phyloP scores from a whole-genome alignment of 441 rosid genomes.

The Hura crepitans region DNA sequence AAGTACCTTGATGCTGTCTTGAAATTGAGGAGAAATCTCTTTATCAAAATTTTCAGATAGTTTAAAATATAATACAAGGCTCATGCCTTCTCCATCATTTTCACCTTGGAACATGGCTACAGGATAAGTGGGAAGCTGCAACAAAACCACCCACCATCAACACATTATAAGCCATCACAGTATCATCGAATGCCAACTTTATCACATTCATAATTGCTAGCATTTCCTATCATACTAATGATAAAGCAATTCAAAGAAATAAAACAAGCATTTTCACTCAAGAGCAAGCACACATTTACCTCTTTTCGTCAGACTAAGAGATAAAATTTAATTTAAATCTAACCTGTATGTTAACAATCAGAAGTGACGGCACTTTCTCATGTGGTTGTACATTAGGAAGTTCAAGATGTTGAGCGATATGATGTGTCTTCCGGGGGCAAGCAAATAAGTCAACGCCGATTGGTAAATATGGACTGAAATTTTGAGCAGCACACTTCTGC shows the following conservation, averaged over 20 bases:
- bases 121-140: slow-evolving; percentile 76
- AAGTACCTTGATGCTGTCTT: slow-evolving; percentile 71
- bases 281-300: too few relatives aligned
- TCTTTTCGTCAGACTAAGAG: neutral
- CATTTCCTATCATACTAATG: too few relatives aligned
- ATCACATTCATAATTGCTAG: too few relatives aligned
- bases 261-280: too few relatives aligned
- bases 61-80: slow-evolving; percentile 69
- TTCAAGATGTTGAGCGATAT: slow-evolving; percentile 80
- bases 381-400: slow-evolving; percentile 46
- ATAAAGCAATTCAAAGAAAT: neutral
- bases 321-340: too few relatives aligned
- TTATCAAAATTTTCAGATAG: slow-evolving; percentile 61
- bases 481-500: slow-evolving; percentile 59
- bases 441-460: slow-evolving; percentile 63
- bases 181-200: too few relatives aligned
- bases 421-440: slow-evolving; percentile 57
- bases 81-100: slow-evolving; percentile 86
- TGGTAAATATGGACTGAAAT: slow-evolving; percentile 56
- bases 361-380: slow-evolving; percentile 45
- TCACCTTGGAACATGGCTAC: slow-evolving; percentile 72
- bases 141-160: slow-evolving; percentile 4
- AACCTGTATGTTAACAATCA: slow-evolving; percentile 73
- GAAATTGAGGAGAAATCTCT: slow-evolving; percentile 64
- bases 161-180: neutral